Percentiles rank a stretch among this genome's conserved stretches.
Conservation (phyloP, 805 yeast species). For the Yarrowia deformans region DNA sequence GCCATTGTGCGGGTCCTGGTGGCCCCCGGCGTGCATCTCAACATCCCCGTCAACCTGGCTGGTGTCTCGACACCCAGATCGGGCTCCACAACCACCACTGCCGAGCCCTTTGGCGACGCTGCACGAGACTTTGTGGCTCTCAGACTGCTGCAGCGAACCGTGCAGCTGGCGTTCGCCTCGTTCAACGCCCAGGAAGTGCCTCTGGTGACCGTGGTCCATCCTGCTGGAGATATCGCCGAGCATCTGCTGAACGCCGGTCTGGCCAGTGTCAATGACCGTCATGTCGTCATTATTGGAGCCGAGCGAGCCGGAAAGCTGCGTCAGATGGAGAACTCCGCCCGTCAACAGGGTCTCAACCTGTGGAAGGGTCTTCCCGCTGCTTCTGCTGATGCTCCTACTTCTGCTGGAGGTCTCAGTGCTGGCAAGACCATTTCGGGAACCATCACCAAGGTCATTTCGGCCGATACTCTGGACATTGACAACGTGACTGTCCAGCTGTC, state of each 20-base stretch:
- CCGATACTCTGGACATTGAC: conserved; percentile 70
- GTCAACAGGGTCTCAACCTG: conserved; percentile 60
- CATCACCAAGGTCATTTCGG: conserved; percentile 67
- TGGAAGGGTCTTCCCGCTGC: conserved; percentile 56
- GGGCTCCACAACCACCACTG: conserved; percentile 53
- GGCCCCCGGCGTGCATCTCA: conserved; percentile 57
- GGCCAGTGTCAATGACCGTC: conserved; percentile 83
- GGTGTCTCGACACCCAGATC: conserved; percentile 79
- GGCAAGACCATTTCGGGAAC: conserved; percentile 57
- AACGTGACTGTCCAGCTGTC: conserved; percentile 73
- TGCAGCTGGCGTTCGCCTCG: conserved; percentile 65
- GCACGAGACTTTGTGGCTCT: conserved; percentile 70
- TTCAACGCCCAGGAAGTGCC: conserved; percentile 58
- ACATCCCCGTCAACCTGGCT: conserved; percentile 69
- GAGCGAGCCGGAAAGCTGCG: conserved; percentile 66
- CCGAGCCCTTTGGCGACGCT: conserved; percentile 68
- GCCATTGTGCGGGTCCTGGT: conserved; percentile 65
- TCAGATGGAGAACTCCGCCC: conserved; percentile 69
- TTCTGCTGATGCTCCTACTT: conserved; percentile 51
- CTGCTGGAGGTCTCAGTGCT: conserved; percentile 45
- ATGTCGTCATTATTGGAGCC: conserved; percentile 71
- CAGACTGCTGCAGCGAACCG: conserved; percentile 67
- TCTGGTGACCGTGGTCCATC: conserved; percentile 63
- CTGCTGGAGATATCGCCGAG: conserved; percentile 79
- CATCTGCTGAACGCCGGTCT: conserved; percentile 71